Evolutionary conservation across 1,139 yeast species (phyloP).

Genomic region (Saccharomyces hybrid): DNA sequence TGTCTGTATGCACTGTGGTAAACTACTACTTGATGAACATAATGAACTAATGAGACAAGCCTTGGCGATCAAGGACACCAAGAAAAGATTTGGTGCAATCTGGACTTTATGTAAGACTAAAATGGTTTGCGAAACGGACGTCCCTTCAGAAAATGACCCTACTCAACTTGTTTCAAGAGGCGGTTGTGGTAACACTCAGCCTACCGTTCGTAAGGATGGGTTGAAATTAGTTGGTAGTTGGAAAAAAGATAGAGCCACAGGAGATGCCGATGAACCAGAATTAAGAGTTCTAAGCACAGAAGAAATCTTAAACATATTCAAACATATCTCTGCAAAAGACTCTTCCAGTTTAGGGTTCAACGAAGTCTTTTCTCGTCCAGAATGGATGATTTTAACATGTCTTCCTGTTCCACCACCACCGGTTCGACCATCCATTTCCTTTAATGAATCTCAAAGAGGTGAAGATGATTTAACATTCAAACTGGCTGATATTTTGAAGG

Average conservation of each 20-base stretch:
- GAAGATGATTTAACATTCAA: slow-evolving; percentile 98
- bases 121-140: slow-evolving; percentile 92
- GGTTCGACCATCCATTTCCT: slow-evolving; percentile 96
- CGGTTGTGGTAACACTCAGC: slow-evolving; percentile 97
- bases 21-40: slow-evolving; percentile 76
- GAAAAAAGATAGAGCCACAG: slow-evolving; percentile 73
- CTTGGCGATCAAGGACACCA: slow-evolving; percentile 82
- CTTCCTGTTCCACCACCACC: slow-evolving; percentile 99
- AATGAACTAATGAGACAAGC: slow-evolving; percentile 88
- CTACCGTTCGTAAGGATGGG: slow-evolving; percentile 93
- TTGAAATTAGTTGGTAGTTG: slow-evolving; percentile 94
- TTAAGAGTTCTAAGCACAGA: slow-evolving; percentile 81
- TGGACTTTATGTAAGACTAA: slow-evolving; percentile 89
- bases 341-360: slow-evolving; percentile 78
- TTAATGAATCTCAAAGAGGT: slow-evolving; percentile 97
- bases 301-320: slow-evolving; percentile 85
- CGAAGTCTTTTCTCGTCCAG: slow-evolving; percentile 96
- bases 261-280: slow-evolving; percentile 85
- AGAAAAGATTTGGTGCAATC: slow-evolving; percentile 91
- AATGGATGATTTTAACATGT: slow-evolving; percentile 95
- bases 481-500: slow-evolving; percentile 92
- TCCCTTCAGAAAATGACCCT: slow-evolving; percentile 56
- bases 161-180: slow-evolving; percentile 62
- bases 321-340: slow-evolving; percentile 83
- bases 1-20: slow-evolving; percentile 98